Conservation (phyloP, 1,139 yeast genomes). For the Diutina catenulata region DNA sequence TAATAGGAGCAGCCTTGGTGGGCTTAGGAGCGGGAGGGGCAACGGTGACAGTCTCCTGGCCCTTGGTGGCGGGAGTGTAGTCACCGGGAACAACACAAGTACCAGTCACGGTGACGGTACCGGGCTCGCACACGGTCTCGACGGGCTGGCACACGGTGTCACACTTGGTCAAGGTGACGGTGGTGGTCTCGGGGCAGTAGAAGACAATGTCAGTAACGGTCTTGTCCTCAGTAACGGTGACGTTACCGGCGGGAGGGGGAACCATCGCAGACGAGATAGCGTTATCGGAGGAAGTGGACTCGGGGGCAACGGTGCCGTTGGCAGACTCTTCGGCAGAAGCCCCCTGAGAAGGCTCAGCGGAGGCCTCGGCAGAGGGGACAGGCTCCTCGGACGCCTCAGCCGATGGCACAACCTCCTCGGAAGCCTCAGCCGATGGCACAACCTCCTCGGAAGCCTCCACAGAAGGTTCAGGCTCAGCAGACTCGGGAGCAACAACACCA, state of each 20-base stretch:
- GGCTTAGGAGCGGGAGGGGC: not conserved
- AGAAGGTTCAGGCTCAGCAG: not conserved
- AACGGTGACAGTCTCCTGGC: not conserved
- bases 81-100: conserved; percentile 2
- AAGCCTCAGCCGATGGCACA: not conserved
- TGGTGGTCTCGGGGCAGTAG: conserved; percentile 5
- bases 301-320: not conserved
- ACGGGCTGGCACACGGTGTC: not conserved
- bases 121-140: conserved; percentile 1
- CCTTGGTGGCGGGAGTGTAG: not conserved
- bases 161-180: conserved; percentile 4
- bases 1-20: no score
- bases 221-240: not conserved
- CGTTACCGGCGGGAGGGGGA: not conserved
- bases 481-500: no score
- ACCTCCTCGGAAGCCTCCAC: not conserved
- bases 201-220: conserved; percentile 5
- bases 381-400: not conserved
- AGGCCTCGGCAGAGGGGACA: not conserved
- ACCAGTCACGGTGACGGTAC: conserved; percentile 5
- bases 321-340: no score
- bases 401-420: not conserved
- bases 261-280: not conserved
- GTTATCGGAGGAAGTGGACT: not conserved
- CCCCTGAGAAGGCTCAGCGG: no score